These are phyloP conservation scores for Zasmidium cellare DNA, from an alignment of 2,329 filamentous ascomycete genomes.

Conservation along the genomic window DNA sequence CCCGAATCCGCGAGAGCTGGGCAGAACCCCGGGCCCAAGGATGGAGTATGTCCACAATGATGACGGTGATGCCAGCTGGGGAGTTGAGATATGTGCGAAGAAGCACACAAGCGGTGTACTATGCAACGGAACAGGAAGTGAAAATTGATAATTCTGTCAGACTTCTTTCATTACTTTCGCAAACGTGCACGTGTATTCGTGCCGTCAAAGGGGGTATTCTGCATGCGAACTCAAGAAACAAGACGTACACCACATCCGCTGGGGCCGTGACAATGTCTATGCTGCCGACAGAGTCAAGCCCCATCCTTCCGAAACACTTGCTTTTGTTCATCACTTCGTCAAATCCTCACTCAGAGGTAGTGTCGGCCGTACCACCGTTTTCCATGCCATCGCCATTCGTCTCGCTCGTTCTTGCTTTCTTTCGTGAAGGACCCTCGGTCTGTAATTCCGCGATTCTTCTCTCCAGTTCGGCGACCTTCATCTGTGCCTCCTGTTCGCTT, in stretches of 20 bases:
- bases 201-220: slow-evolving; percentile 2
- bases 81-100: no score
- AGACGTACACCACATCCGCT: not conserved
- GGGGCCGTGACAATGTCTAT: not conserved
- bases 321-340: not conserved
- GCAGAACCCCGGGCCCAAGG: no score
- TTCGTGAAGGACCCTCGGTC: slow-evolving; percentile 19
- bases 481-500: slow-evolving; percentile 67
- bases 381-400: slow-evolving; percentile 4
- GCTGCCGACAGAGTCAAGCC: not conserved
- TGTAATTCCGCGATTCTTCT: slow-evolving; percentile 20
- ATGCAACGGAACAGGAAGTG: no score
- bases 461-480: slow-evolving; percentile 41
- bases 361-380: not conserved
- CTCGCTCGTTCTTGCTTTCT: slow-evolving; percentile 19
- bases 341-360: not conserved
- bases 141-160: not conserved
- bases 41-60: no score
- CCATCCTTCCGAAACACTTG: not conserved
- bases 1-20: no score
- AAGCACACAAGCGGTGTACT: no score
- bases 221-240: not conserved
- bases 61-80: no score
- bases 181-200: not conserved
- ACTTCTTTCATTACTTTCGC: not conserved